These are phyloP conservation scores for Syncephalis plumigaleata DNA, from an alignment of 371 early-diverging fungal genomes.

Conservation along the genomic window DNA sequence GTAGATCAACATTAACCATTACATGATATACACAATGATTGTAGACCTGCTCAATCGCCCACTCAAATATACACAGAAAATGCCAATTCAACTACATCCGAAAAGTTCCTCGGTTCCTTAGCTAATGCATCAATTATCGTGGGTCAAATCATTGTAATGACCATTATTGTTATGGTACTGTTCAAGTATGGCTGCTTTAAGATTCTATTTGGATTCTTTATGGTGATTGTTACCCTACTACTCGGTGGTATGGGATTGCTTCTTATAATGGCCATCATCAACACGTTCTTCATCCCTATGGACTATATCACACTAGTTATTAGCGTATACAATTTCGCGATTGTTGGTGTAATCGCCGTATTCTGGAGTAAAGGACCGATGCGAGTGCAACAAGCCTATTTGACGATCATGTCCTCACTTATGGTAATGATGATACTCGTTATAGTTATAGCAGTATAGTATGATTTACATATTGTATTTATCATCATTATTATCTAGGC, in stretches of 20 bases:
- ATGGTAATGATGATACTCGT: slow-evolving; percentile 30
- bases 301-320: slow-evolving; percentile 59
- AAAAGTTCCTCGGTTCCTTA: not conserved
- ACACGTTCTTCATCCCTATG: slow-evolving; percentile 44
- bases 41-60: not conserved
- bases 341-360: slow-evolving; percentile 55
- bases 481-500: slow-evolving; percentile 22
- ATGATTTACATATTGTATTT: too few species aligned
- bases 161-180: slow-evolving; percentile 50
- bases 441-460: not conserved
- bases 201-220: slow-evolving; percentile 55
- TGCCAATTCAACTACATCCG: not conserved
- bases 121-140: slow-evolving; percentile 36
- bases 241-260: slow-evolving; percentile 64
- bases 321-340: slow-evolving; percentile 61
- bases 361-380: slow-evolving; percentile 64
- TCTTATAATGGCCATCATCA: slow-evolving; percentile 30
- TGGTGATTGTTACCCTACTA: slow-evolving; percentile 44
- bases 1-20: too few species aligned
- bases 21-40: too few species aligned
- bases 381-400: slow-evolving; percentile 55
- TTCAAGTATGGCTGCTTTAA: slow-evolving; percentile 63
- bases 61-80: not conserved
- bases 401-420: slow-evolving; percentile 62
- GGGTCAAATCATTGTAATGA: slow-evolving; percentile 59